Conservation (phyloP, 768 basidiomycete genomes). For the Mycena belliarum region DNA sequence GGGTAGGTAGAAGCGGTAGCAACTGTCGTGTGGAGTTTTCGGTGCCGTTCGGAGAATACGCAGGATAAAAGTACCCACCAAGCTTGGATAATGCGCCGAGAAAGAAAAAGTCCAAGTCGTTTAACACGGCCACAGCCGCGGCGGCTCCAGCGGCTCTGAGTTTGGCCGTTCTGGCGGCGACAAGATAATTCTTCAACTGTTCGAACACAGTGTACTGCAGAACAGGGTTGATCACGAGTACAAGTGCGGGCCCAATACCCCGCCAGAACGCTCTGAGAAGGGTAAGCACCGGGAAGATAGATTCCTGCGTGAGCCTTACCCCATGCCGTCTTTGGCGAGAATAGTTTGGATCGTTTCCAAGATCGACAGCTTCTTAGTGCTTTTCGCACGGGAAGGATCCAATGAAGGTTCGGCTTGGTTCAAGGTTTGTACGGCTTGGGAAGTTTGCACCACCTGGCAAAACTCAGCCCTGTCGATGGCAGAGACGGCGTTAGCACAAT, state of each 20-base stretch:
- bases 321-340: slow-evolving; percentile 66
- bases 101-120: slow-evolving; percentile 90
- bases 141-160: slow-evolving; percentile 48
- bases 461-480: neutral
- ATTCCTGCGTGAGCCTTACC: slow-evolving; percentile 29
- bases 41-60: neutral
- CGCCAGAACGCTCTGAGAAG: slow-evolving; percentile 76
- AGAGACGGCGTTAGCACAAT: neutral
- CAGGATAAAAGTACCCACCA: slow-evolving; percentile 40
- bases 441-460: slow-evolving; percentile 50
- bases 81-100: slow-evolving; percentile 95
- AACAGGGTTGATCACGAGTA: slow-evolving; percentile 93
- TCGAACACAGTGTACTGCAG: slow-evolving; percentile 92
- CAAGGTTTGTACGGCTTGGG: slow-evolving; percentile 73
- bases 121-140: slow-evolving; percentile 53
- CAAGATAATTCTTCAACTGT: slow-evolving; percentile 85
- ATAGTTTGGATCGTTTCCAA: slow-evolving; percentile 70
- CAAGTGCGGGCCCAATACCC: slow-evolving; percentile 90
- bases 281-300: slow-evolving; percentile 1
- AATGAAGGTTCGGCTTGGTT: slow-evolving; percentile 27
- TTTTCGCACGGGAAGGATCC: slow-evolving; percentile 31
- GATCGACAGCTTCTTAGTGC: slow-evolving; percentile 57
- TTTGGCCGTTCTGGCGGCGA: slow-evolving; percentile 59
- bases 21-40: slow-evolving; percentile 33
- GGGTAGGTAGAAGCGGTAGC: slow-evolving; percentile 65